These are phyloP conservation scores for Warburgia ugandensis DNA, from an alignment of 164 flowering plant genomes.

Conservation along the genomic window DNA sequence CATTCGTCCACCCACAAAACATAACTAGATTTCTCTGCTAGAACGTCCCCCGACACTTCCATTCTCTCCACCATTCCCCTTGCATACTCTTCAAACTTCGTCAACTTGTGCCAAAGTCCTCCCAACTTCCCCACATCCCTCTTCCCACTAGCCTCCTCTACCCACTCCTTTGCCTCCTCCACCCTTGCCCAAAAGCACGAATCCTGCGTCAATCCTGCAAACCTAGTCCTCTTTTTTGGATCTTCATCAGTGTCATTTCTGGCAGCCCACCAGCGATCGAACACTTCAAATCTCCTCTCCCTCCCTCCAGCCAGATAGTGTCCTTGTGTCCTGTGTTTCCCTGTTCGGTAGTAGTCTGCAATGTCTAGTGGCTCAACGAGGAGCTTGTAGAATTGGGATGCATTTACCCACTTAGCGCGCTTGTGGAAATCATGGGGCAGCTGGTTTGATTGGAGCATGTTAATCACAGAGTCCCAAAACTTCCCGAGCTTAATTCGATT, in stretches of 20 bases:
- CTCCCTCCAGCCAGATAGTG: conserved; percentile 58
- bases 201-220: conserved; percentile 69
- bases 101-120: conserved; percentile 32
- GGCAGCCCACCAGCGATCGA: conserved; percentile 82
- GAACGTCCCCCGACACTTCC: conserved; percentile 67
- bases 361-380: conserved; percentile 82
- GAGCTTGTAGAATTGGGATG: conserved; percentile 58
- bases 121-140: conserved; percentile 9
- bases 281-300: conserved; percentile 43
- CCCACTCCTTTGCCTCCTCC: conserved; percentile 61
- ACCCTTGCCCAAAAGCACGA: conserved; percentile 80
- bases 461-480: conserved; percentile 56
- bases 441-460: conserved; percentile 45
- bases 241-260: no score
- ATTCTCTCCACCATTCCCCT: conserved; percentile 37
- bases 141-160: conserved; percentile 26
- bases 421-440: conserved; percentile 60
- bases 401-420: conserved; percentile 56
- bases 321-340: conserved; percentile 35
- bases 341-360: conserved; percentile 54
- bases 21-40: conserved; percentile 62
- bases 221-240: conserved; percentile 32
- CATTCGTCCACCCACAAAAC: conserved; percentile 36
- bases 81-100: conserved; percentile 44
- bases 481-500: conserved; percentile 45